Base-by-base conservation (phyloP, 352 stramenopile species). In the Phytophthora pluvialis region DNA sequence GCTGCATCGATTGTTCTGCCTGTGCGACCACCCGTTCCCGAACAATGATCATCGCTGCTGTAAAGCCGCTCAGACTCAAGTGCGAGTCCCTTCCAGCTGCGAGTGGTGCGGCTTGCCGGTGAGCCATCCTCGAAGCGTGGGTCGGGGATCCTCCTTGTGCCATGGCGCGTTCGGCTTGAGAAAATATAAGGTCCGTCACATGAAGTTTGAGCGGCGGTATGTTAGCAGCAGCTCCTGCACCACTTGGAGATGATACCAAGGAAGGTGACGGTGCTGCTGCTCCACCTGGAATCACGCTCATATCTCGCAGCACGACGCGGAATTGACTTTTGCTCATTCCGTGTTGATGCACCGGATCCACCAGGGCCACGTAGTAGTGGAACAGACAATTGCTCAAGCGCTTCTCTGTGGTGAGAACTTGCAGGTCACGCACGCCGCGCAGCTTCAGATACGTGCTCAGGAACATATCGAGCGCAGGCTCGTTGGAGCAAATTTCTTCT, bases 261-360 rank as follows among this genome's bases (percentile, higher is more conserved):
- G 68, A 61, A 28, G 60, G 53, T 0, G 60, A 28, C 32, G 62
- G 33, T 31, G 36, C 47, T 32, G 57, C 38, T 1, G 63, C 68
- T 21, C 63, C 63, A 5, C 63, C 63, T 32, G 73, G 67, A 32
- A 84, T 71, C 28, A 88, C 65, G 25, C 60, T 70, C 32, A 81
- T 81, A 50, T 90, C 81, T 9, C 79, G 72, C 21, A 90, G 33
- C 12, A 90, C 63, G 11, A 71, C 70, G 13, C 81, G 81, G 48
- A 90, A 90, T 77, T 88, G 81, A 31, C 77, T 79, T 52, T 90
- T 90, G 58, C 78, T 90, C 50, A 90, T 72, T 0, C 76, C 77
- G 10, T 63, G 62, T n/a, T 64, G 67, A 28, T 76, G 47, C 5
- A 87, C 51, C 2, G 81, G 81, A 53, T 90, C 81, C 5, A 81